phyloP scores from a whole-genome alignment of 2,329 filamentous ascomycete species.

The Diaporthe velutina region DNA sequence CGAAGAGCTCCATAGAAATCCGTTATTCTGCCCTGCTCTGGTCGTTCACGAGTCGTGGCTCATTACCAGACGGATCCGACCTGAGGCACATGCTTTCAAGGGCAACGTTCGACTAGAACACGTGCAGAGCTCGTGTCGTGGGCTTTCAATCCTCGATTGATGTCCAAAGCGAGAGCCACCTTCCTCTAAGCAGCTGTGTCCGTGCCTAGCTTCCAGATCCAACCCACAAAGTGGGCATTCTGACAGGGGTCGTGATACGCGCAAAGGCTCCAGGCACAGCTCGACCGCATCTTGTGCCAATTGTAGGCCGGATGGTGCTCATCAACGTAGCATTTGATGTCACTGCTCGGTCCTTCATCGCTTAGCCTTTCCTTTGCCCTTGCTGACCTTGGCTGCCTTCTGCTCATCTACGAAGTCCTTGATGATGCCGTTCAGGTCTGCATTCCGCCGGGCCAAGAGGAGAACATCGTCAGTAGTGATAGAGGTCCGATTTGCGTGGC shows the following conservation, averaged over 20 bases:
- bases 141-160: neutral
- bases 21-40: neutral
- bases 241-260: neutral
- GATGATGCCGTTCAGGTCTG: conserved; percentile 83
- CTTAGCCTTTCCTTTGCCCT: conserved; percentile 51
- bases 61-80: neutral
- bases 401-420: conserved; percentile 74
- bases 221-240: neutral
- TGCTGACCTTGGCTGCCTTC: conserved; percentile 57
- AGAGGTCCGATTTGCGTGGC: conserved; percentile 84
- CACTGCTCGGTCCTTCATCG: conserved; percentile 42
- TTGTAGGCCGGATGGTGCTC: neutral
- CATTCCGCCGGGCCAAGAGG: conserved; percentile 87
- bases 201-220: neutral
- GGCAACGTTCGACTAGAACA: neutral
- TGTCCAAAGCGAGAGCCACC: no score
- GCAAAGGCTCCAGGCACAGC: neutral
- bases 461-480: conserved; percentile 90
- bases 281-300: neutral
- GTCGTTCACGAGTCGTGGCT: neutral
- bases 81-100: neutral
- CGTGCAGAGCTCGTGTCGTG: neutral
- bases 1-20: neutral
- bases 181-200: neutral
- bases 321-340: neutral